Base-by-base conservation (phyloP, 208 protist genomes). In the Crithidia mellificae region DNA sequence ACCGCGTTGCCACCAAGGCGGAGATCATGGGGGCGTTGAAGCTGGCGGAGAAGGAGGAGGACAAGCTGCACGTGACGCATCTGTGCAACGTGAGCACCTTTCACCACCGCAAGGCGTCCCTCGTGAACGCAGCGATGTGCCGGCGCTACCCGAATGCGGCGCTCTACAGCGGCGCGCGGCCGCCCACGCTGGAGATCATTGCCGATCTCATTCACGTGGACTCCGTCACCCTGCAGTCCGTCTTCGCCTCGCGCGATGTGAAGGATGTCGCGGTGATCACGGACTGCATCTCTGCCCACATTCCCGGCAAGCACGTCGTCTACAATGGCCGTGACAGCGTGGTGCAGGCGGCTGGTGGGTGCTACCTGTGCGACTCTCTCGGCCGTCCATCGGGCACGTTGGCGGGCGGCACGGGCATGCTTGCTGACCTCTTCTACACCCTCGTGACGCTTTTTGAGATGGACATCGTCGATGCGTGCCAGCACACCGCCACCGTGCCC, bases 81-180 rank as follows among this genome's bases (percentile, higher is more conserved):
- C 56, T 86, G 68, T 84, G 78, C 59, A 91, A 91, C 72, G 85
- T 91, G 15, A 88, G 82, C 81, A 78, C 68, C 1, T 91, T 91
- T 56, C 73, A 87, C 39, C 85, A 91, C 74, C 85, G 85, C 39
- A 79, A 80, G 58, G 58, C 74, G 25, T 88, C 82, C 12, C 75
- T 91, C 6, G 52, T 88, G 27, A 91, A 91, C 67, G 72, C 72
- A 3, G 69, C 74, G 17, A 80, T 91, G 59, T 91, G 85, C 58
- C 53, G 65, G 43, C 63, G 72, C 12, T 84, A 81, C 63, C 85
- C 85, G 0, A 79, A 87, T 63, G 82, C 79, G 6, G 65, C 72
- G 8, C 65, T 82, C 24, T 91, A 91, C 80, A 71, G 47, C 27
- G 78, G 76, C 14, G 81, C 77, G 1, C 68, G 53, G 6, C 79